Percentiles rank a stretch among this genome's conserved stretches.
Evolutionary conservation across 192 early-diverging fungal genomes (phyloP).

Genomic region (Coemansia sp.): DNA sequence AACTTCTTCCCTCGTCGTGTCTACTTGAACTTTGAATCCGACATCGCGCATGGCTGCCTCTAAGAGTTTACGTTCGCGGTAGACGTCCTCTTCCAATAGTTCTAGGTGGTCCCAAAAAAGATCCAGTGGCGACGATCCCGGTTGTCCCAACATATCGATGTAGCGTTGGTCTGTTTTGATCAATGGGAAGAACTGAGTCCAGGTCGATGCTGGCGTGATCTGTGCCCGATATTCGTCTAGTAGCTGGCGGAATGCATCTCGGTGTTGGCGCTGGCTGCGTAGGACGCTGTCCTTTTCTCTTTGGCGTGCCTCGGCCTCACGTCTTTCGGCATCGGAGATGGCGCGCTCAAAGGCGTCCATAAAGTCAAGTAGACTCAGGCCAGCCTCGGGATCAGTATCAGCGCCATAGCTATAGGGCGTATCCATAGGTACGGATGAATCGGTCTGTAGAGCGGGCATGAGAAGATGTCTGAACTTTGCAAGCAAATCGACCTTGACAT

Average conservation of each 20-base stretch:
- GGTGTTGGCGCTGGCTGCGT: slow-evolving; percentile 71
- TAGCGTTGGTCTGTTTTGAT: slow-evolving; percentile 75
- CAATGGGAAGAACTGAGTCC: slow-evolving; percentile 83
- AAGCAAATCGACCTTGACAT: slow-evolving; percentile 24
- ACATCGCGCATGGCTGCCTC: slow-evolving; percentile 47
- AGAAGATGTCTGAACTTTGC: slow-evolving; percentile 23
- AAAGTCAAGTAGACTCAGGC: slow-evolving; percentile 82
- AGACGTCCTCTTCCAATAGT: slow-evolving; percentile 74
- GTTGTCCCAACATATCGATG: slow-evolving; percentile 71
- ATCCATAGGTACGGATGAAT: slow-evolving; percentile 26
- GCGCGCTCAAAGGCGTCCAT: slow-evolving; percentile 80
- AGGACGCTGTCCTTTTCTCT: slow-evolving; percentile 50
- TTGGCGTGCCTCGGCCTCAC: slow-evolving; percentile 65
- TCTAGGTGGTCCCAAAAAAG: slow-evolving; percentile 92
- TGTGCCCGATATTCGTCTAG: slow-evolving; percentile 63
- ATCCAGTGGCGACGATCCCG: slow-evolving; percentile 86
- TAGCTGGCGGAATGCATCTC: slow-evolving; percentile 73
- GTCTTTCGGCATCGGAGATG: slow-evolving; percentile 59
- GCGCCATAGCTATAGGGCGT: slow-evolving; percentile 12
- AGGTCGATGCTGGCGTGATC: slow-evolving; percentile 74
- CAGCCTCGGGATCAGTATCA: slow-evolving; percentile 36
- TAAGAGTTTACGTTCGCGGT: slow-evolving; percentile 68
- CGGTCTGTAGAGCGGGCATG: slow-evolving; percentile 37
- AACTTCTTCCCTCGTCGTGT: slow-evolving; percentile 36
- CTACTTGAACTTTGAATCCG: slow-evolving; percentile 21